These are phyloP conservation scores for Prunus yedoensis DNA, from an alignment of 331 rosid species.

Conservation along the genomic window DNA sequence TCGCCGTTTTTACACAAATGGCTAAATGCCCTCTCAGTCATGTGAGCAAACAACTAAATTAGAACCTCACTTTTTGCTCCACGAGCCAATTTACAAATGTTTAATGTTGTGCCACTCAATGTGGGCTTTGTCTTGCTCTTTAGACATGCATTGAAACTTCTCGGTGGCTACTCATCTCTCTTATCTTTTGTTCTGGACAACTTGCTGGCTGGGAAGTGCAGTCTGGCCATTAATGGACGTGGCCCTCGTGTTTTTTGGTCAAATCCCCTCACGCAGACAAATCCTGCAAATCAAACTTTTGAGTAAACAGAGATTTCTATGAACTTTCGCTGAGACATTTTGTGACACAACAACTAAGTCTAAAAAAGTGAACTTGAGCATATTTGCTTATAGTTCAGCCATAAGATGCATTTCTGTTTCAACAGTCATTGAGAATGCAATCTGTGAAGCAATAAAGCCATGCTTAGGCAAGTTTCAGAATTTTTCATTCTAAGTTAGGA, in stretches of 20 bases:
- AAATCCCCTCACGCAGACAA: slow-evolving; percentile 91
- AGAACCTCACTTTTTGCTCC: neutral
- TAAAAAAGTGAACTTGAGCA: slow-evolving; percentile 6
- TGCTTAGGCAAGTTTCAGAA: too few relatives aligned
- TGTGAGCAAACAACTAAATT: slow-evolving; percentile 26
- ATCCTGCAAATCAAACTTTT: slow-evolving; percentile 57
- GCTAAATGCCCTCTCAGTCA: slow-evolving; percentile 24
- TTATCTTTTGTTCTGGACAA: slow-evolving; percentile 46
- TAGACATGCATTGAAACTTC: slow-evolving; percentile 8
- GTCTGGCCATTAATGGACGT: slow-evolving; percentile 86
- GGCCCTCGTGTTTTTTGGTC: slow-evolving; percentile 70
- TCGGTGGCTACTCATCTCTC: slow-evolving; percentile 27
- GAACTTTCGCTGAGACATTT: neutral
- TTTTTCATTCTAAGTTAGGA: too few relatives aligned
- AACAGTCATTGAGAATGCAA: too few relatives aligned
- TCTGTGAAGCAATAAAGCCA: too few relatives aligned
- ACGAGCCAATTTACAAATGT: slow-evolving; percentile 17
- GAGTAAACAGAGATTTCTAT: slow-evolving; percentile 5
- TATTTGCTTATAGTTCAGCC: too few relatives aligned
- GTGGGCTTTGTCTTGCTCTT: neutral
- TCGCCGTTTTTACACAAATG: slow-evolving; percentile 13
- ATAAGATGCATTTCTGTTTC: too few relatives aligned
- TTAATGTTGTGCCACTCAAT: slow-evolving; percentile 25
- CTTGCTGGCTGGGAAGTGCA: slow-evolving; percentile 91
- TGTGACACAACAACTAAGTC: neutral